Evolutionary conservation across 129 eudicot species (phyloP), one percentile per base, ranked within the genome.

Genomic region (Logfia minima): DNA sequence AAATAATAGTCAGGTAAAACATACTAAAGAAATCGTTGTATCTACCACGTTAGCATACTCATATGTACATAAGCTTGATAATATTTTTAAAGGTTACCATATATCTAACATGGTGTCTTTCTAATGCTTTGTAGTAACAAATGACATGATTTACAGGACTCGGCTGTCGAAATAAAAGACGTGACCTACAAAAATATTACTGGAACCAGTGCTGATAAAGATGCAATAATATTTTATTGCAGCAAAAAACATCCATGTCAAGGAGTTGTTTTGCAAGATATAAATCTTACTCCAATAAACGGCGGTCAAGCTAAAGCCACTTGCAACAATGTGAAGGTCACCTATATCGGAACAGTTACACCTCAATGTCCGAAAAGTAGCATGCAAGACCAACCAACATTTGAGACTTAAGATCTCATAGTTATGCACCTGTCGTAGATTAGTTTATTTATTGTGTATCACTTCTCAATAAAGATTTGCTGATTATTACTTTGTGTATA

Each of bases 141-240:
- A 68, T 14, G 3, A 58, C 41, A 32, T 7, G n/a, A 56, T 58
- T 26, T 72, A 34, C 86, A 90, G 98, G 64, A 59, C 14, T 86
- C 91, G 8, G 98, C 98, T 1, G 97, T 90, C 9, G 90, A 90
- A 81, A 90, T 90, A 23, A 79, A 51, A 68, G 77, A 93, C 53
- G 96, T 93, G 66, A 74, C 84, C 70, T 93, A 90, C 77, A 56
- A 83, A 72, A 90, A 86, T 75, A 89, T 93, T 35, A 81, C 55
- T 5, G 97, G 98, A 51, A 90, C 97, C 8, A 93, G 97, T 68
- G 85, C 88, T 0, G 53, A 87, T 0, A 18, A 75, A 17, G 85
- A 80, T 5, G 96, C 98, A 1, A 77, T 90, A 26, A 79, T n/a
- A 18, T 84, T 93, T 2, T 69, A 89, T 41, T 93, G 97, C 77